phyloP scores from a whole-genome alignment of 1,139 yeast species.

The Zygotorulaspora mrakii region DNA sequence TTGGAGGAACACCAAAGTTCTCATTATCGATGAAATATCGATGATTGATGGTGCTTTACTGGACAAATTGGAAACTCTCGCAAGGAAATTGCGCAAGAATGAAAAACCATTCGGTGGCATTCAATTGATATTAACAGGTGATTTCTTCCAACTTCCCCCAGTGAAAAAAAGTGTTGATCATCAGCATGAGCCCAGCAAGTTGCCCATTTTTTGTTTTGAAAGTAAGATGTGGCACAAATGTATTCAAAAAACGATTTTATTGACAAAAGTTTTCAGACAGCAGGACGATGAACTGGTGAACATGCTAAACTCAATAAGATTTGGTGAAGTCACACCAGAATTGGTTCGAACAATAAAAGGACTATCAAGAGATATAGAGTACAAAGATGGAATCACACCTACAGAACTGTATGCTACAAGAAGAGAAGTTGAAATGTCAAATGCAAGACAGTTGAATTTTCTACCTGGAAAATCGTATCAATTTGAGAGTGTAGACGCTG shows the following conservation, averaged over 20 bases:
- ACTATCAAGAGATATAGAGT: slow-evolving; percentile 52
- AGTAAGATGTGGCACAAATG: slow-evolving; percentile 53
- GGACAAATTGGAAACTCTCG: slow-evolving; percentile 61
- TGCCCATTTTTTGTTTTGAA: slow-evolving; percentile 54
- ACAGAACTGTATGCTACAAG: slow-evolving; percentile 77
- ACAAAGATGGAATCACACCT: slow-evolving; percentile 73
- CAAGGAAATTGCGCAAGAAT: slow-evolving; percentile 47
- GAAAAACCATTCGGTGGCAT: slow-evolving; percentile 72
- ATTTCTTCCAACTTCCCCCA: slow-evolving; percentile 84
- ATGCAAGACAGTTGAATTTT: slow-evolving; percentile 48
- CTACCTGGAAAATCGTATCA: slow-evolving; percentile 41
- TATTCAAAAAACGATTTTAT: slow-evolving; percentile 52
- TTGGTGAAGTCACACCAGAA: slow-evolving; percentile 53
- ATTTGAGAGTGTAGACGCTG: slow-evolving; percentile 51
- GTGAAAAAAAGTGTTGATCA: slow-evolving; percentile 44
- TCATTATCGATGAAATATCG: slow-evolving; percentile 77
- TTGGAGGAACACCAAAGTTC: slow-evolving; percentile 61
- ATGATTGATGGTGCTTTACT: slow-evolving; percentile 72
- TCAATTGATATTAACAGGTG: slow-evolving; percentile 75
- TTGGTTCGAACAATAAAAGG: slow-evolving; percentile 45
- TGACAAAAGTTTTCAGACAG: slow-evolving; percentile 69
- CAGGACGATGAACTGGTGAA: slow-evolving; percentile 61
- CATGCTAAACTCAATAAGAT: slow-evolving; percentile 70
- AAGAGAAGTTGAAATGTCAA: slow-evolving; percentile 69
- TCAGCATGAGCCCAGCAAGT: slow-evolving; percentile 31